Base-by-base conservation (phyloP, 176 grass and related monocot genomes). In the Alopecurus myosuroides region DNA sequence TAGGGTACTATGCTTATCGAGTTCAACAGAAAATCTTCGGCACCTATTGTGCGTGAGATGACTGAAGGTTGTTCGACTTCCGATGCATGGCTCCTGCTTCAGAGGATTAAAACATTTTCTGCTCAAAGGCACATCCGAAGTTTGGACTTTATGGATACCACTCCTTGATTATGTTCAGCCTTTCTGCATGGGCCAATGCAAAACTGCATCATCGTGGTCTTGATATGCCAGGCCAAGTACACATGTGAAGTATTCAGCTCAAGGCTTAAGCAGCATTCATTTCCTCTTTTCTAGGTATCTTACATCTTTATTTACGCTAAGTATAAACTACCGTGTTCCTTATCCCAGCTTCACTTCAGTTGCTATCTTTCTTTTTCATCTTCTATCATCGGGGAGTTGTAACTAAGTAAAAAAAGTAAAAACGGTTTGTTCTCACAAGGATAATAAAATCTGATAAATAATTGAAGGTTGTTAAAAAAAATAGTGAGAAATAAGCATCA, bases 1-100 rank as follows among this genome's bases (percentile, higher is more conserved):
- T 79, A 98, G 96, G 96, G 96, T 67, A 94, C 86, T 77, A 90
- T 98, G 93, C n/a, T 89, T 77, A 76, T 98, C 4, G 96, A 98
- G 85, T 77, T 87, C 23, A 98, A 98, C 78, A 85, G 69, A 77
- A 83, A 56, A 31, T 92, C 87, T 57, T 75, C 87, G 64, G 25
- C 88, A 76, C 93, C 91, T 88, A 76, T 94, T 65, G 78, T 86
- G 35, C 91, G 92, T 78, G 96, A 92, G 80, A 87, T 95, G 74
- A 89, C 76, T 63, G 84, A 90, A 93, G 85, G 91, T 31, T 92
- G 87, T 90, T 81, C 81, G 68, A 85, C 79, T 79, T 78, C 82
- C 70, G 88, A 92, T 92, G 89, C 87, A n/a, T 86, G 85, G 82
- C 80, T 86, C 82, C 89, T 98, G 34, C 91, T 92, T 17, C 75